A percentile compares a stretch with the other conserved stretches of the same genome.
Conservation (phyloP, 1,284 basidiomycete genomes). For the Cryptococcus sp. region DNA sequence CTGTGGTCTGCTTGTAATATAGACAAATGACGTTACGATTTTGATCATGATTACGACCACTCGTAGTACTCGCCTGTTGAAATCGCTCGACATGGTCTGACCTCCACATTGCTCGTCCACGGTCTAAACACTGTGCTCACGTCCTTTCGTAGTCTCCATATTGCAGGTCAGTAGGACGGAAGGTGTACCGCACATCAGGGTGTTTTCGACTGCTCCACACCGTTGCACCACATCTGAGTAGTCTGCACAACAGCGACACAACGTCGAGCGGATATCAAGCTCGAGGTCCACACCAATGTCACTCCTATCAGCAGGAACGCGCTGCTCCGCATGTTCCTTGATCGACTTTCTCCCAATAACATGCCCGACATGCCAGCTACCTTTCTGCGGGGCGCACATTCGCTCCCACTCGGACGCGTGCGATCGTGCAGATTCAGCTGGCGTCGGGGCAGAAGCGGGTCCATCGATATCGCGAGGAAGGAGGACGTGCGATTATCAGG, state of each 20-base stretch:
- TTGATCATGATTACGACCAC: neutral
- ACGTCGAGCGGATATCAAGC: no score
- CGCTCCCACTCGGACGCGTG: slow-evolving; percentile 36
- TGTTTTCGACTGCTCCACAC: no score
- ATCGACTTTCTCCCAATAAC: slow-evolving; percentile 48
- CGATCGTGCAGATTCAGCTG: neutral
- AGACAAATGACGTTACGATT: neutral
- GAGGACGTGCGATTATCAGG: slow-evolving; percentile 24
- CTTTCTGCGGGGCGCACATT: slow-evolving; percentile 42
- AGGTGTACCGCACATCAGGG: no score
- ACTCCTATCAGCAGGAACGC: slow-evolving; percentile 35
- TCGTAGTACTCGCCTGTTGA: neutral
- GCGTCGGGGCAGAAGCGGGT: neutral
- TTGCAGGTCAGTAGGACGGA: no score
- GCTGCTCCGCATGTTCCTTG: slow-evolving; percentile 34
- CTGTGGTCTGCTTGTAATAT: neutral
- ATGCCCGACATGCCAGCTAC: slow-evolving; percentile 31
- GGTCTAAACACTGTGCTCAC: no score
- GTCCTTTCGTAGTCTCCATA: no score
- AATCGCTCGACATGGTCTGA: no score
- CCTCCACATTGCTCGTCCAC: no score
- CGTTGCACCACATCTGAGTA: no score
- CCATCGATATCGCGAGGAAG: slow-evolving; percentile 13
- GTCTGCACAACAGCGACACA: no score
- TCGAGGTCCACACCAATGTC: slow-evolving; percentile 24